Percentiles rank a stretch among this genome's conserved stretches.
Evolutionary conservation across 2,329 filamentous ascomycete species (phyloP).

Genomic region (Verticillium isaacii): DNA sequence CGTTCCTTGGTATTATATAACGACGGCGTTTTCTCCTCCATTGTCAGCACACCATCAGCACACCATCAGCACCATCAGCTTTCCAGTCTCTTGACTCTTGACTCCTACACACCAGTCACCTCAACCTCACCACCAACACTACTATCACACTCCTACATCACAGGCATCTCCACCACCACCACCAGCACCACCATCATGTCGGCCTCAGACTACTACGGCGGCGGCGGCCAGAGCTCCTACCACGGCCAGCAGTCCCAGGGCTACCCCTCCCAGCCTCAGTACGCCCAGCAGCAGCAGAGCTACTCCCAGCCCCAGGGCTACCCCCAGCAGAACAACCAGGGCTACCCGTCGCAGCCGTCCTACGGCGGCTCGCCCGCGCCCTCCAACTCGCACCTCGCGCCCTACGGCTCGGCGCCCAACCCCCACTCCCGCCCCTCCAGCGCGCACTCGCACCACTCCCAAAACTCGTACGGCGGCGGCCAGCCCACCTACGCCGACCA

Average conservation of each 20-base stretch:
- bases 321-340: not conserved
- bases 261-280: conserved; percentile 6
- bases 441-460: conserved; percentile 5
- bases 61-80: too few species aligned
- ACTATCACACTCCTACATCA: not conserved
- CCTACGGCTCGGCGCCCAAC: not conserved
- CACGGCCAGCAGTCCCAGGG: conserved; percentile 2
- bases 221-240: conserved; percentile 1
- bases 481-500: not conserved
- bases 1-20: conserved; percentile 1
- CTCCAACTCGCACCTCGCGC: conserved; percentile 1
- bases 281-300: conserved; percentile 6
- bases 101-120: not conserved
- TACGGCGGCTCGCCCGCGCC: conserved; percentile 1
- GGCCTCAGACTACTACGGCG: conserved; percentile 17
- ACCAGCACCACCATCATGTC: conserved; percentile 11
- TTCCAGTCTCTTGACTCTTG: too few species aligned
- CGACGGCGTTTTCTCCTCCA: not conserved
- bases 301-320: not conserved
- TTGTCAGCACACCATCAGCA: not conserved
- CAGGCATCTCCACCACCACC: too few species aligned
- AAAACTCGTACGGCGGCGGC: conserved; percentile 3
- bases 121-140: too few species aligned
- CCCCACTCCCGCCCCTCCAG: conserved; percentile 3
- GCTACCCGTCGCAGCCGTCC: conserved; percentile 4